A percentile compares a stretch with the other conserved stretches of the same genome.
phyloP scores from a whole-genome alignment of 2,329 filamentous ascomycete genomes.

The Zymoseptoria pseudotritici region DNA sequence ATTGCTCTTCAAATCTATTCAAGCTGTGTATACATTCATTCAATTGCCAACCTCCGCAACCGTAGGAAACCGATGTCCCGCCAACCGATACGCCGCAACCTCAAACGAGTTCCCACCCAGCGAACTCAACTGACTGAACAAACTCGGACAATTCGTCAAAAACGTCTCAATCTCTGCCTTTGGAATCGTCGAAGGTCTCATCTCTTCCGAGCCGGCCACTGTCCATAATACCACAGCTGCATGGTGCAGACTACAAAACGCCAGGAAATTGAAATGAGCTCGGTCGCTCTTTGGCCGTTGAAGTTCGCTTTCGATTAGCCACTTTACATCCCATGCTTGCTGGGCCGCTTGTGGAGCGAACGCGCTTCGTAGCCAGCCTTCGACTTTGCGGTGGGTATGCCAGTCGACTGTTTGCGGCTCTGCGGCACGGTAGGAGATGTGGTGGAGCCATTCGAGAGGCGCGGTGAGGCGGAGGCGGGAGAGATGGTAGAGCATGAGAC shows the following conservation, averaged over 20 bases:
- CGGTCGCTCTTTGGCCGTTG: constrained; percentile 1
- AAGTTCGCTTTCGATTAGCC: constrained; percentile 9
- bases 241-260: constrained; percentile 14
- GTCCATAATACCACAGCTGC: constrained; percentile 16
- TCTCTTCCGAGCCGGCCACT: constrained; percentile 2
- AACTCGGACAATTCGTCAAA: constrained; percentile 7
- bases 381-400: constrained; percentile 6
- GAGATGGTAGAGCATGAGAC: constrained; percentile 9
- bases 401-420: constrained; percentile 4
- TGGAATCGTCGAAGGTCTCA: background rate
- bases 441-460: constrained; percentile 11
- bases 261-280: constrained; percentile 13
- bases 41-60: background rate
- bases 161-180: constrained; percentile 6
- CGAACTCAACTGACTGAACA: constrained; percentile 10
- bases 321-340: constrained; percentile 10
- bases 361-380: constrained; percentile 5
- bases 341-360: constrained; percentile 8
- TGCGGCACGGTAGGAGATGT: constrained; percentile 11
- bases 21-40: background rate
- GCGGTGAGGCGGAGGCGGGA: constrained; percentile 8
- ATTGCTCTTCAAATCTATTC: background rate
- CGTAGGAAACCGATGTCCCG: constrained; percentile 6
- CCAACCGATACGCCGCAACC: constrained; percentile 9
- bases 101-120: constrained; percentile 14